Percentiles rank a stretch among this genome's conserved stretches.
phyloP scores from a whole-genome alignment of 1,284 basidiomycete genomes.

The Neonothopanus nambi region DNA sequence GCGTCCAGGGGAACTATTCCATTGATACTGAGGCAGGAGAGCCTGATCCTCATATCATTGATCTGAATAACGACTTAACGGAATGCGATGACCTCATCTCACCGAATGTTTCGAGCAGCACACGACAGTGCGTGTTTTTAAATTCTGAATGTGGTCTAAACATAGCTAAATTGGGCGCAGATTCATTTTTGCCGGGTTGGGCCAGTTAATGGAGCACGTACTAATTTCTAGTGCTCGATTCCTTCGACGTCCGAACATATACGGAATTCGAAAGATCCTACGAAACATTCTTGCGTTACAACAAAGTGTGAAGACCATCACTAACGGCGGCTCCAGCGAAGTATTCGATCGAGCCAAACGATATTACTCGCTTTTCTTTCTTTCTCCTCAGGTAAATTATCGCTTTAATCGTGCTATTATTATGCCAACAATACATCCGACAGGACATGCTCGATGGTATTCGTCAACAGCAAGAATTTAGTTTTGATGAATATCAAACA shows the following conservation, averaged over 20 bases:
- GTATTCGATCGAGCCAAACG: slow-evolving; percentile 76
- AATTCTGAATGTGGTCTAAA: background rate
- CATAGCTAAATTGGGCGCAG: slow-evolving; percentile 28
- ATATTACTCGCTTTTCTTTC: slow-evolving; percentile 81
- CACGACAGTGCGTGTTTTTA: slow-evolving; percentile 60
- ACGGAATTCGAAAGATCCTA: slow-evolving; percentile 87
- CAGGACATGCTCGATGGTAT: slow-evolving; percentile 78
- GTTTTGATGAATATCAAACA: slow-evolving; percentile 88
- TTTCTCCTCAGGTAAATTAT: slow-evolving; percentile 67
- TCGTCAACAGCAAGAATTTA: slow-evolving; percentile 64
- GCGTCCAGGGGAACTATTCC: slow-evolving; percentile 74
- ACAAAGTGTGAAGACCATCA: slow-evolving; percentile 86
- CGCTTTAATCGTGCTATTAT: slow-evolving; percentile 2
- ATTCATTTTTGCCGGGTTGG: slow-evolving; percentile 87
- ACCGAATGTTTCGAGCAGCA: slow-evolving; percentile 58
- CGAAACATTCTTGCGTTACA: slow-evolving; percentile 92
- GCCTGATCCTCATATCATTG: slow-evolving; percentile 88
- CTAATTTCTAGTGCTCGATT: slow-evolving; percentile 76
- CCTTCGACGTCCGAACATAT: slow-evolving; percentile 71
- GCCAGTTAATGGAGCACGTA: slow-evolving; percentile 84
- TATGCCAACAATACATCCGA: slow-evolving; percentile 3
- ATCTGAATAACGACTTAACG: slow-evolving; percentile 83
- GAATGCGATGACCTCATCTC: slow-evolving; percentile 76
- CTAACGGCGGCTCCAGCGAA: slow-evolving; percentile 57
- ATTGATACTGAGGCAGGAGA: slow-evolving; percentile 83